Base-by-base conservation (phyloP, 2,329 filamentous ascomycete genomes). In the Coniochaeta ligniaria region DNA sequence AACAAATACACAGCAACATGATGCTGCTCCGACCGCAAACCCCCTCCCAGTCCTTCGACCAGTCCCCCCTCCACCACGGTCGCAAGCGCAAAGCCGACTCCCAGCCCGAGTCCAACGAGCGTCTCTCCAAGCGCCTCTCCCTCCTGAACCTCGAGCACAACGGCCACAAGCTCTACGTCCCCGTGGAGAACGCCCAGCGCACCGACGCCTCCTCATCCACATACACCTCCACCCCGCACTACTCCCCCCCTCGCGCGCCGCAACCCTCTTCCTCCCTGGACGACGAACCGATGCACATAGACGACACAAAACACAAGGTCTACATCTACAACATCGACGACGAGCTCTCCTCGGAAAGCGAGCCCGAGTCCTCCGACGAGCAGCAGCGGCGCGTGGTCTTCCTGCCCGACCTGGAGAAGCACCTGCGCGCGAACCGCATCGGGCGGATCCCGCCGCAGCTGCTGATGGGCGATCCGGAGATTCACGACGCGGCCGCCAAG, bases 281-380 rank as follows among this genome's bases (percentile, higher is more conserved):
- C 22, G 77, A 84, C 64, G 88, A 92, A 66, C 70, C 74, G 60
- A 97, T 98, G 94, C 83, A 89, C 61, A 72, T 98, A 63, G 93
- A 98, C 75, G 88, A 96, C 74, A 88, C 90, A 35, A 90, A 90
- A 68, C 82, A 96, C 76, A 91, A 89, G 70, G 86, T 97, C 62
- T 97, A 95, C 80, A 92, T 99, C 67, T 88, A 93, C 78, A 87
- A 96, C 74, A 80, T 99, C 11, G 92, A 96, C 71, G 89, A 89
- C 67, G 94, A 98, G 75, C 83, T 98, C 35, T 88, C 88, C 16
- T 78, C 77, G 8, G 72, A 73, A 31, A 85, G 80, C 56, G 78
- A 84, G 47, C 80, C 86, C 60, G 75, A 78, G 58, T n/a, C n/a
- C n/a, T n/a, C n/a, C n/a, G 26, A 2, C 12, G 80, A 82, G 63